phyloP scores from a whole-genome alignment of 208 protist genomes.

The Crithidia thermophila region DNA sequence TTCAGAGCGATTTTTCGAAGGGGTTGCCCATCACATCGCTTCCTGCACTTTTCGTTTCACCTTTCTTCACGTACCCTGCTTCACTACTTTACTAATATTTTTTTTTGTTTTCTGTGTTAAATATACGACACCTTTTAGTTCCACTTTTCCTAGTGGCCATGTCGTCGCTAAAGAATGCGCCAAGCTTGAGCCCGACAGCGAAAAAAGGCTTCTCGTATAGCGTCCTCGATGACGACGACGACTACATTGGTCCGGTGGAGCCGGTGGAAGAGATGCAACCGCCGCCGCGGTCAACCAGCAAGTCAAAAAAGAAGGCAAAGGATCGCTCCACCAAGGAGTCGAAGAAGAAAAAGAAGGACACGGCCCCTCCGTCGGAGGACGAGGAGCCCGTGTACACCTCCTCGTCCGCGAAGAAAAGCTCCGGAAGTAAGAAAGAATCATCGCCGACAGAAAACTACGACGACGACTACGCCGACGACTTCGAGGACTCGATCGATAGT shows the following conservation, averaged over 20 bases:
- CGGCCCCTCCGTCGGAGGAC: slow-evolving; percentile 1
- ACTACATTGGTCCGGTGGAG: slow-evolving; percentile 42
- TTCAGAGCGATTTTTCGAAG: too few species aligned
- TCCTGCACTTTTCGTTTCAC: not conserved
- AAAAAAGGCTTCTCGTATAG: slow-evolving; percentile 33
- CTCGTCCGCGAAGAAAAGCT: slow-evolving; percentile 25
- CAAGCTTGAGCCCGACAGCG: slow-evolving; percentile 44
- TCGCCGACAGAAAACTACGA: slow-evolving; percentile 19
- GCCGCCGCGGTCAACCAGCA: slow-evolving; percentile 15
- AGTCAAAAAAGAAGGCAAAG: slow-evolving; percentile 41
- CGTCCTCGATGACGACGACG: slow-evolving; percentile 50
- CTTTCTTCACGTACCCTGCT: not conserved
- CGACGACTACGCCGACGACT: slow-evolving; percentile 49
- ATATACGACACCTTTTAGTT: not conserved
- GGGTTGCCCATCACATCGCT: too few species aligned
- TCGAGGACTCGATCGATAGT: slow-evolving; percentile 42
- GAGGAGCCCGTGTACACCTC: slow-evolving; percentile 12
- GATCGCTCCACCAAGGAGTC: slow-evolving; percentile 19
- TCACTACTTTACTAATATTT: not conserved
- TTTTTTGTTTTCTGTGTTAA: not conserved
- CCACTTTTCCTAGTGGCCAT: slow-evolving; percentile 1
- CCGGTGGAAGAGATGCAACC: slow-evolving; percentile 17
- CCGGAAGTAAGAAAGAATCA: slow-evolving; percentile 12
- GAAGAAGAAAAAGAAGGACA: slow-evolving; percentile 34
- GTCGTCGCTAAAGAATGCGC: slow-evolving; percentile 37